A percentile compares a stretch with the other conserved stretches of the same genome.
These are phyloP conservation scores for Asterophora lycoperdoides DNA, from an alignment of 768 basidiomycete genomes.

Conservation along the genomic window DNA sequence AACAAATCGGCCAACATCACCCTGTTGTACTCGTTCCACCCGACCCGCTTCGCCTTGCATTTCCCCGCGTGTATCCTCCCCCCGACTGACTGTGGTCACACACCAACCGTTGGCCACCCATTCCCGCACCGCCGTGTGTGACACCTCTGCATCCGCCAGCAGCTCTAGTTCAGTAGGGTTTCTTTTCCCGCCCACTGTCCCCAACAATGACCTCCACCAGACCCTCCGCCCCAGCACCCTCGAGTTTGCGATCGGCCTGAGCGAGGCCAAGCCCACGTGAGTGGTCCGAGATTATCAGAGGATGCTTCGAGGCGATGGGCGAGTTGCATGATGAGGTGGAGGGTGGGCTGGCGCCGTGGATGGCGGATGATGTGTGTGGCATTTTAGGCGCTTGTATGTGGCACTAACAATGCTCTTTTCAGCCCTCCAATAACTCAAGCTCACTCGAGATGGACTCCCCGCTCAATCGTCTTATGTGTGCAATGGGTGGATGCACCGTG, in stretches of 20 bases:
- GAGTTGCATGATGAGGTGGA: conserved; percentile 61
- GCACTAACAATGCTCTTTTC: conserved; percentile 6
- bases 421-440: conserved; percentile 62
- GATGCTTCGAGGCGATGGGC: conserved; percentile 80
- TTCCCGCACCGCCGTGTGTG: conserved; percentile 32
- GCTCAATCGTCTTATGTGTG: conserved; percentile 76
- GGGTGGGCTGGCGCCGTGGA: conserved; percentile 50
- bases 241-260: conserved; percentile 81
- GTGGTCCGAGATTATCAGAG: conserved; percentile 66
- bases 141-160: no score
- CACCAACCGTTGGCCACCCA: conserved; percentile 44
- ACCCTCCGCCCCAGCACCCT: conserved; percentile 69
- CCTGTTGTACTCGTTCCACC: conserved; percentile 63
- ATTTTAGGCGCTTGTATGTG: neutral
- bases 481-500: conserved; percentile 70
- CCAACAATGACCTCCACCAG: conserved; percentile 65
- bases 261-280: conserved; percentile 65
- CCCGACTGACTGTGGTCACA: conserved; percentile 42
- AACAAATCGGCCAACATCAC: no score
- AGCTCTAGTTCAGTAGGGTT: conserved; percentile 29
- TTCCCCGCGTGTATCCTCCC: conserved; percentile 70
- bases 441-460: conserved; percentile 59
- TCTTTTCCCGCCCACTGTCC: conserved; percentile 37
- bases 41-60: conserved; percentile 69
- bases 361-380: conserved; percentile 67